These are phyloP conservation scores for Penicillium silybi DNA, from an alignment of 495 filamentous ascomycete genomes.

Conservation along the genomic window DNA sequence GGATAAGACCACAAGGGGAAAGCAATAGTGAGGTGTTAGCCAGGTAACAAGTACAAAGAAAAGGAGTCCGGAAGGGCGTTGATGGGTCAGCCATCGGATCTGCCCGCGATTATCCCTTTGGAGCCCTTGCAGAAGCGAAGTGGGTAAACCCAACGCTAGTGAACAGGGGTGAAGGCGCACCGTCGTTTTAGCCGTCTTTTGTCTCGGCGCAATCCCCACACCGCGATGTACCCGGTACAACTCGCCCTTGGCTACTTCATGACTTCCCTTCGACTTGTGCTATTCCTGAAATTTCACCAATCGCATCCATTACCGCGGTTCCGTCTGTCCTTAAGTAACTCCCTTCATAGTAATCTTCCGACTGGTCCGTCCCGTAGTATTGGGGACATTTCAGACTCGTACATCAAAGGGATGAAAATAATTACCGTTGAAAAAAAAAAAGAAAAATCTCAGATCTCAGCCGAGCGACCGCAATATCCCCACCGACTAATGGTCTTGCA, in stretches of 20 bases:
- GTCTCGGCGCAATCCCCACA: not conserved
- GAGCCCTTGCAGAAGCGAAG: constrained; percentile 12
- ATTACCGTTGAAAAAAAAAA: not conserved
- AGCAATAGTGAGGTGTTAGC: not conserved
- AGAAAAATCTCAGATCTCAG: no score
- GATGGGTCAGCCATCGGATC: constrained; percentile 15
- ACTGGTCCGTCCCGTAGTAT: not conserved
- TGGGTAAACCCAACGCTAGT: not conserved
- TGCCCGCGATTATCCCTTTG: constrained; percentile 11
- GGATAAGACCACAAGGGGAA: not conserved
- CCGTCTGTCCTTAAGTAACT: not conserved
- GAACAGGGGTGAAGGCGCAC: not conserved
- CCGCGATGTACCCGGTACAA: not conserved
- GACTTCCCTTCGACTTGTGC: not conserved
- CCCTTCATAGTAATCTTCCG: constrained; percentile 1
- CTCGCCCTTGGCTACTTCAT: not conserved
- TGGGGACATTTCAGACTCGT: not conserved
- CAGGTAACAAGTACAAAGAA: not conserved
- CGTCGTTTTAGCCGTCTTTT: not conserved
- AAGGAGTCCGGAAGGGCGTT: not conserved
- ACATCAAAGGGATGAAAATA: not conserved
- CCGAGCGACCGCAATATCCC: constrained; percentile 2
- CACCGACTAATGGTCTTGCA: constrained; percentile 3
- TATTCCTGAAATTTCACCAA: not conserved
- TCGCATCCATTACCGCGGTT: not conserved